Evolutionary conservation across 2,329 filamentous ascomycete genomes (phyloP).

Genomic region (Stagonosporopsis tanaceti): DNA sequence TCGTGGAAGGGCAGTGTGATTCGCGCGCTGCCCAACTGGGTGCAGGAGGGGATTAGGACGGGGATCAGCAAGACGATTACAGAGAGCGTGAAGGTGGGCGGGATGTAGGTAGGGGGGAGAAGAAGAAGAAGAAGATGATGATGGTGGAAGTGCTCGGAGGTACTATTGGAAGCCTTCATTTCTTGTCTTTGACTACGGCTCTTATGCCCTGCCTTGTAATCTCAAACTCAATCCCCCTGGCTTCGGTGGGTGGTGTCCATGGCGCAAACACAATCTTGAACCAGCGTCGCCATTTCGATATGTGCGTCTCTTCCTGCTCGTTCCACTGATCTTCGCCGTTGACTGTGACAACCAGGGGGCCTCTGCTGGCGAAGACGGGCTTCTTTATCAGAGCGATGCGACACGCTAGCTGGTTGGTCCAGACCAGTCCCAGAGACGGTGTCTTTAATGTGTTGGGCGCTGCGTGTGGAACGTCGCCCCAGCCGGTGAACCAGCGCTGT

Average conservation of each 20-base stretch:
- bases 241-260: conserved; percentile 67
- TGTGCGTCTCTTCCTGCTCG: conserved; percentile 50
- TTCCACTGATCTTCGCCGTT: conserved; percentile 51
- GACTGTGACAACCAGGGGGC: conserved; percentile 36
- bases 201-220: conserved; percentile 56
- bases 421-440: conserved; percentile 85
- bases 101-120: not conserved
- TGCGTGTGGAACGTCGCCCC: conserved; percentile 71
- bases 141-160: too few species aligned
- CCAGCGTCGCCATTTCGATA: conserved; percentile 73
- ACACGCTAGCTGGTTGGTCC: conserved; percentile 87
- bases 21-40: conserved; percentile 58
- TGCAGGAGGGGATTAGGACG: conserved; percentile 52
- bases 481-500: conserved; percentile 93
- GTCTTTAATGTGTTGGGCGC: conserved; percentile 68
- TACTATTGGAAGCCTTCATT: not conserved
- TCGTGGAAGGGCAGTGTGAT: conserved; percentile 40
- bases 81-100: conserved; percentile 15
- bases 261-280: conserved; percentile 91
- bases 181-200: conserved; percentile 29
- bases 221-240: conserved; percentile 73
- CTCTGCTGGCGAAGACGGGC: conserved; percentile 57
- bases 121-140: too few species aligned
- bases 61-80: conserved; percentile 28
- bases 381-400: conserved; percentile 82